Evolutionary conservation across 192 early-diverging fungal genomes (phyloP).

Genomic region (Backusella macrospora): DNA sequence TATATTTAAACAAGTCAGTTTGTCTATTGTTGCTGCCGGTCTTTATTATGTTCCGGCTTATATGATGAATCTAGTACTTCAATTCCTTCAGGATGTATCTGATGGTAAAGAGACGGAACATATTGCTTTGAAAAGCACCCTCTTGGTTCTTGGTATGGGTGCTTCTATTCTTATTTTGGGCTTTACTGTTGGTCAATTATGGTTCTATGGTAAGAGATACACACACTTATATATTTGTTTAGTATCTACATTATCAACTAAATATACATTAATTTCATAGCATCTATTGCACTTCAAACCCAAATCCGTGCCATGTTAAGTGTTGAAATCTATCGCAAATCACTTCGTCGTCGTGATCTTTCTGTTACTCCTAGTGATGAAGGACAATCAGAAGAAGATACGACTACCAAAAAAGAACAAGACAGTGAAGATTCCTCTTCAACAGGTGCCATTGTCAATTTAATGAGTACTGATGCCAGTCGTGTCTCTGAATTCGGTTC

Average conservation of each 20-base stretch:
- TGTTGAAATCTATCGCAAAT: conserved; percentile 69
- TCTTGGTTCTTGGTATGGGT: conserved; percentile 58
- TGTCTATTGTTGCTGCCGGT: background rate
- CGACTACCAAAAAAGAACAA: conserved; percentile 6
- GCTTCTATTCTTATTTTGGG: conserved; percentile 57
- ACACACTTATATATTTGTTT: background rate
- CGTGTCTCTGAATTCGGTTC: conserved; percentile 56
- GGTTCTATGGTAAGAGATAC: conserved; percentile 31
- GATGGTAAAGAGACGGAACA: background rate
- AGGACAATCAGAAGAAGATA: conserved; percentile 29
- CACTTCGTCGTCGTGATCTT: conserved; percentile 55
- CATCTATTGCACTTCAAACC: conserved; percentile 31
- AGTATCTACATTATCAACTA: background rate
- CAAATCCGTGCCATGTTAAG: conserved; percentile 34
- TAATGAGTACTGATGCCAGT: conserved; percentile 73
- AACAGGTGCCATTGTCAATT: conserved; percentile 71
- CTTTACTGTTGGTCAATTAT: conserved; percentile 18
- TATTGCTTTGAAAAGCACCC: conserved; percentile 52
- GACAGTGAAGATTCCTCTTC: conserved; percentile 18
- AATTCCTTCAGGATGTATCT: conserved; percentile 23
- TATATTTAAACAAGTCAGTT: background rate
- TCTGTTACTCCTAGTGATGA: conserved; percentile 34
- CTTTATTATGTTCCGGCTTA: conserved; percentile 26
- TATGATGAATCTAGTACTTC: conserved; percentile 37
- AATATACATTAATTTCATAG: background rate